Evolutionary conservation across 1,284 basidiomycete species (phyloP).

Genomic region (Leccinum pachyderme): DNA sequence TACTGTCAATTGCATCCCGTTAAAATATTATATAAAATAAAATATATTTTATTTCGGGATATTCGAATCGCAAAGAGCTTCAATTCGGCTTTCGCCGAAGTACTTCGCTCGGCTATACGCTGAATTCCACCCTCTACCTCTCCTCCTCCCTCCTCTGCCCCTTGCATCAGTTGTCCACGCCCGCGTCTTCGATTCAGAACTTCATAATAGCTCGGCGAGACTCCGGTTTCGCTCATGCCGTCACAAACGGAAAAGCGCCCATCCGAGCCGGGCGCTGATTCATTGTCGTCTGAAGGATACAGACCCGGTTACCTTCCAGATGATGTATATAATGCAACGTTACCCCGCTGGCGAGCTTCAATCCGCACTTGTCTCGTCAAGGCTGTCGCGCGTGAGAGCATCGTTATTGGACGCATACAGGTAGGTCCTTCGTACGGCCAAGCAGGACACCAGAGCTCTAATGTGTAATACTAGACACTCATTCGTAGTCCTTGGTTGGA

Average conservation of each 20-base stretch:
- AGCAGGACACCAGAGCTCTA: background rate
- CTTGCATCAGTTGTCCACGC: background rate
- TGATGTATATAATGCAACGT: constrained; percentile 24
- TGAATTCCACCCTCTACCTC: no score
- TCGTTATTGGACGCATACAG: constrained; percentile 71
- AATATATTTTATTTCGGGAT: no score
- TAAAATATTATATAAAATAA: no score
- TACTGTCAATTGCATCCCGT: no score
- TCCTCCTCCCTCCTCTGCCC: background rate
- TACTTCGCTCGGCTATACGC: no score
- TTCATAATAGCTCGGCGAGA: background rate
- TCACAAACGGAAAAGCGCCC: background rate
- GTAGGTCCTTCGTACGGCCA: constrained; percentile 29
- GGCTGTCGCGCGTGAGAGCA: constrained; percentile 63
- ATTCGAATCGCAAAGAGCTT: no score
- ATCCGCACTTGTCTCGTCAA: constrained; percentile 61
- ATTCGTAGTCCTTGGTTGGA: constrained; percentile 76
- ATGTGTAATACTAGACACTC: constrained; percentile 38
- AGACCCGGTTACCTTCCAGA: constrained; percentile 22
- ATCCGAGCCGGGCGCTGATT: constrained; percentile 2
- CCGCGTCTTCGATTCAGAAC: background rate
- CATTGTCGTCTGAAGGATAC: background rate
- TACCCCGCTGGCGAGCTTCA: constrained; percentile 60
- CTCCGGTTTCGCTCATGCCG: constrained; percentile 5
- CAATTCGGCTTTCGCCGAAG: no score